Evolutionary conservation across 2,329 filamentous ascomycete genomes (phyloP).

Genomic region (Clarireedia paspali): DNA sequence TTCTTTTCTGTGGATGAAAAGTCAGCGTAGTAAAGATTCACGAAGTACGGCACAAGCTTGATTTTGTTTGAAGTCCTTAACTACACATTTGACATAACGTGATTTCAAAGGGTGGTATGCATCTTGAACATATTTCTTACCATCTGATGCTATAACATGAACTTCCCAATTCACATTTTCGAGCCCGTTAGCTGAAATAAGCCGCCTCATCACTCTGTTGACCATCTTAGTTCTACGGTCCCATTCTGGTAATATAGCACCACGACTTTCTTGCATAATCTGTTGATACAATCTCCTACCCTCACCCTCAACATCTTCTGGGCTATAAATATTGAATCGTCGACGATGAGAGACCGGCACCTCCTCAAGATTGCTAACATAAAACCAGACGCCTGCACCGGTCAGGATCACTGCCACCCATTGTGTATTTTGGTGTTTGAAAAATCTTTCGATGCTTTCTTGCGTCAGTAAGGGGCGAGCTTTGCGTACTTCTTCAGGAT

Average conservation of each 20-base stretch:
- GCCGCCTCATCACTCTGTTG: slow-evolving; percentile 52
- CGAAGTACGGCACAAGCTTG: too few relatives aligned
- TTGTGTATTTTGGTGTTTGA: slow-evolving; percentile 27
- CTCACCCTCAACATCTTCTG: slow-evolving; percentile 45
- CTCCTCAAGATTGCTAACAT: slow-evolving; percentile 60
- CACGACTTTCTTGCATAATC: slow-evolving; percentile 47
- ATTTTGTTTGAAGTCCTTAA: too few relatives aligned
- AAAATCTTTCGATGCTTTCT: slow-evolving; percentile 28
- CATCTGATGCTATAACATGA: slow-evolving; percentile 60
- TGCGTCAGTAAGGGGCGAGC: slow-evolving; percentile 34
- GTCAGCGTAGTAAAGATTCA: not conserved
- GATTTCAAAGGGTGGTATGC: too few relatives aligned
- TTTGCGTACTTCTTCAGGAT: slow-evolving; percentile 14
- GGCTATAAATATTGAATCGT: slow-evolving; percentile 63
- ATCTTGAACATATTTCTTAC: slow-evolving; percentile 22
- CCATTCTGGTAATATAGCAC: slow-evolving; percentile 46
- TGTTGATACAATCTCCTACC: slow-evolving; percentile 47
- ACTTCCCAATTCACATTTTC: slow-evolving; percentile 58
- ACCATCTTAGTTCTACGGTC: slow-evolving; percentile 52
- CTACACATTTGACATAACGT: too few relatives aligned
- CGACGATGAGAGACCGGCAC: slow-evolving; percentile 65
- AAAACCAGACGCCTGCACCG: slow-evolving; percentile 43
- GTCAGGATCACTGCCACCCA: slow-evolving; percentile 33
- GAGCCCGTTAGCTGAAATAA: slow-evolving; percentile 62
- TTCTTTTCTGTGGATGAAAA: slow-evolving; percentile 40